Evolutionary conservation across 352 stramenopile species (phyloP).

Genomic region (Phytophthora cactorum): DNA sequence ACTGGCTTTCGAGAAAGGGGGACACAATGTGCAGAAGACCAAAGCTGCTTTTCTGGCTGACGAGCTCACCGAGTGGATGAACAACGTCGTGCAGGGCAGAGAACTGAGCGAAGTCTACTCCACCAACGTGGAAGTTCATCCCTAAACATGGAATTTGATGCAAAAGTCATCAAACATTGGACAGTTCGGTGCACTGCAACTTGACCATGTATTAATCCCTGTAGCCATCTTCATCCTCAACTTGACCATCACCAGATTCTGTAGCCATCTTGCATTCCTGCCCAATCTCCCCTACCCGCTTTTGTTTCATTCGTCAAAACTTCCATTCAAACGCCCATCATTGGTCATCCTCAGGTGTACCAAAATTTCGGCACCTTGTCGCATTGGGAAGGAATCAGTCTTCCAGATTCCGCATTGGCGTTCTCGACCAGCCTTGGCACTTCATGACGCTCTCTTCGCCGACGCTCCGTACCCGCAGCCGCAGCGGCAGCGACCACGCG

Average conservation of each 20-base stretch:
- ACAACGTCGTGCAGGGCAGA: slow-evolving; percentile 26
- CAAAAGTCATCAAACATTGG: slow-evolving; percentile 4
- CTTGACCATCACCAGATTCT: neutral
- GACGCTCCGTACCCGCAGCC: slow-evolving; percentile 31
- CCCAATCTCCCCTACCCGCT: slow-evolving; percentile 2
- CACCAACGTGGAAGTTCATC: slow-evolving; percentile 17
- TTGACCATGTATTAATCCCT: slow-evolving; percentile 1
- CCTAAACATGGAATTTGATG: slow-evolving; percentile 10
- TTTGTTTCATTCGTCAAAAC: slow-evolving; percentile 7
- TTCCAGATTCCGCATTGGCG: slow-evolving; percentile 16
- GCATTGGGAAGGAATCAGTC: slow-evolving; percentile 15
- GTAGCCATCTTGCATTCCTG: slow-evolving; percentile 1
- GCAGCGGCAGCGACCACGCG: slow-evolving; percentile 27
- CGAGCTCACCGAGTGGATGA: slow-evolving; percentile 57
- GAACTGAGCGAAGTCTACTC: slow-evolving; percentile 13
- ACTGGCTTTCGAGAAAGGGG: slow-evolving; percentile 52
- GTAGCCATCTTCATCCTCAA: neutral
- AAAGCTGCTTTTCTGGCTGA: slow-evolving; percentile 48
- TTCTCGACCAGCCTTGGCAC: neutral
- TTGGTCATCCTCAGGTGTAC: slow-evolving; percentile 9
- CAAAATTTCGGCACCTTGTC: slow-evolving; percentile 1
- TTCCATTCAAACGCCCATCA: slow-evolving; percentile 1
- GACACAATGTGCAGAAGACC: slow-evolving; percentile 85
- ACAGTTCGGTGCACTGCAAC: slow-evolving; percentile 12
- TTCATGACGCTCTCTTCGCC: slow-evolving; percentile 55